Base-by-base conservation (phyloP, 1,284 basidiomycete genomes). In the Melampsora occidentalis region DNA sequence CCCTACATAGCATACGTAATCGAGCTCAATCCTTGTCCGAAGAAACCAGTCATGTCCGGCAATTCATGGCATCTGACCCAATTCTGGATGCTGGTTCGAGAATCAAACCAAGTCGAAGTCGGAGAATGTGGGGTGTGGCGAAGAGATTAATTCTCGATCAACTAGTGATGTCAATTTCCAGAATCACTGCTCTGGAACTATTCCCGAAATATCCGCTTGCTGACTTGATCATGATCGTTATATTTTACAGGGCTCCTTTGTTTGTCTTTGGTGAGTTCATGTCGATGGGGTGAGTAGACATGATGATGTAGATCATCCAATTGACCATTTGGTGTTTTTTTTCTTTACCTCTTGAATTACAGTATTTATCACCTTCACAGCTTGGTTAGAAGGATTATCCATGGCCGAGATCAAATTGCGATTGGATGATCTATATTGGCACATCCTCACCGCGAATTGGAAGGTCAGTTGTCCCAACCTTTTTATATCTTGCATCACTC, bases 331-430 rank as follows among this genome's bases (percentile, higher is more conserved):
- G 42, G 12, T 42, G 42, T 25, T 25, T 42, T 42, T 42, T 42
- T 49, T 51, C 9, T 39, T 48, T 10, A 33, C 25, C 28, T 35
- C 51, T 18, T n/a, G 14, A 14, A 31, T 53, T 33, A 42, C 12
- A 71, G 69, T 71, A 39, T 71, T 71, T n/a, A 71, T 71, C 25
- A 46, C 59, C 18, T n/a, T 71, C 12, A 71, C 69, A 5, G 69
- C 49, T 9, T 71, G 69, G 69, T 71, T 71, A 28, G 69, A 71
- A 71, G 69, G 69, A 16, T 48, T 71, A 28, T 46, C 18, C n/a
- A 62, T 71, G 12, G 35, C 53, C 25, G 69, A 71, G 31, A 71
- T 71, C 25, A n/a, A 71, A 46, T 20, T 62, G n/a, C 42, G 69
- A 63, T 48, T 71, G 22, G 39, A 31, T 42, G 57, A 48, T 42